Percentiles rank a stretch among this genome's conserved stretches.
Conservation (phyloP, 1,139 yeast genomes). For the Yamadazyma kanchanaburiensis region DNA sequence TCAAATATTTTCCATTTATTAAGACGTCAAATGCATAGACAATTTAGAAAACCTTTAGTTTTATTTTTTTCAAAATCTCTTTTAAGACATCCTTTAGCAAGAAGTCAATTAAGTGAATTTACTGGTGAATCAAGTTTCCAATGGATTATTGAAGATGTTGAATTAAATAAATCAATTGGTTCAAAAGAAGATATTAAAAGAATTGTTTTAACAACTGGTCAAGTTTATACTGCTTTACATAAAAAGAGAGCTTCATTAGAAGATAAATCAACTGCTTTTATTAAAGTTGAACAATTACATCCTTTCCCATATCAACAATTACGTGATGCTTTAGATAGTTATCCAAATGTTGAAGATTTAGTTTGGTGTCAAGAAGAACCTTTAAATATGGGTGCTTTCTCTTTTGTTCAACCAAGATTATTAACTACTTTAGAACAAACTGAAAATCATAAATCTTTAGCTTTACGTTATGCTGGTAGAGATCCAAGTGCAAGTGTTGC, state of each 20-base stretch:
- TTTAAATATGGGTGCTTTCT: conserved; percentile 92
- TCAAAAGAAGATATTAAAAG: conserved; percentile 85
- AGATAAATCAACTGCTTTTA: conserved; percentile 80
- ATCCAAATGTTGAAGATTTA: conserved; percentile 81
- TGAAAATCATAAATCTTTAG: conserved; percentile 53
- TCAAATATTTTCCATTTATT: conserved; percentile 93
- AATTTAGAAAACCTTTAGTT: conserved; percentile 93
- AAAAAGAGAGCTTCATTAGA: conserved; percentile 79
- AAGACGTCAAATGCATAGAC: conserved; percentile 99
- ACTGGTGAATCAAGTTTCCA: conserved; percentile 90
- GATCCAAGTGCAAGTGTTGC: conserved; percentile 98
- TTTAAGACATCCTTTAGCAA: conserved; percentile 96
- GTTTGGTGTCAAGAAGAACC: conserved; percentile 99
- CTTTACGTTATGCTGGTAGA: conserved; percentile 91
- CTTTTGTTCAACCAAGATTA: conserved; percentile 78
- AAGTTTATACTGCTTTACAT: conserved; percentile 88
- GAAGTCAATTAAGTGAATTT: conserved; percentile 79
- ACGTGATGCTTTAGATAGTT: conserved; percentile 76
- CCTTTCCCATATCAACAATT: conserved; percentile 99
- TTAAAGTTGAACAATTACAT: conserved; percentile 91
- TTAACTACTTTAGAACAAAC: conserved; percentile 74
- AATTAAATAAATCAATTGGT: conserved; percentile 71
- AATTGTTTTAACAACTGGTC: conserved; percentile 83
- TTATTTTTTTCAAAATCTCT: conserved; percentile 90
- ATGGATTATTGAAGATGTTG: conserved; percentile 93